Percentiles rank a stretch among this genome's conserved stretches.
These are phyloP conservation scores for Bruguiera hainesii DNA, from an alignment of 441 rosid genomes.

Conservation along the genomic window DNA sequence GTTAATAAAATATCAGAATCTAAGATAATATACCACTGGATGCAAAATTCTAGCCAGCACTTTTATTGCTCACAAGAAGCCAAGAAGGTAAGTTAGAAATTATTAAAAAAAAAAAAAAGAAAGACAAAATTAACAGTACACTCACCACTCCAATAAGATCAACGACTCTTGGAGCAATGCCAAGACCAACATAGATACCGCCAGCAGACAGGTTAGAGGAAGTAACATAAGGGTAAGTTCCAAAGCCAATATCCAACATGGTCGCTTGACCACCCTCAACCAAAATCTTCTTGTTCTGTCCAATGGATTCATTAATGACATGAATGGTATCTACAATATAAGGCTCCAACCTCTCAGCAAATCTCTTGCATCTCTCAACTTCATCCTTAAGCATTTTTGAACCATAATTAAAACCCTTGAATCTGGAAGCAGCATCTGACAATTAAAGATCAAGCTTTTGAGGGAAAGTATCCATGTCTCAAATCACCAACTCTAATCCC, in stretches of 20 bases:
- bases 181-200: conserved; percentile 92
- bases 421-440: conserved; percentile 78
- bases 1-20: too few species aligned
- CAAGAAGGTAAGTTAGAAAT: background rate
- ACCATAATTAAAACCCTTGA: conserved; percentile 57
- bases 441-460: conserved; percentile 76
- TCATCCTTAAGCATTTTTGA: conserved; percentile 76
- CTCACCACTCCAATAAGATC: conserved; percentile 94
- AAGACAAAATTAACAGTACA: conserved; percentile 9
- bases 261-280: conserved; percentile 99
- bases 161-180: conserved; percentile 82
- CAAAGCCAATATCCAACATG: conserved; percentile 92
- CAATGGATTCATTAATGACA: conserved; percentile 73
- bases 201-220: conserved; percentile 98
- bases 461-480: conserved; percentile 84
- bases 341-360: conserved; percentile 87
- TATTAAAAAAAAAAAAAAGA: background rate
- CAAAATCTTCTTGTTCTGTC: conserved; percentile 70
- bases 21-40: too few species aligned
- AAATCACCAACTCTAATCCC: conserved; percentile 91
- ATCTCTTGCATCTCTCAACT: conserved; percentile 84
- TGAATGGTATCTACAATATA: conserved; percentile 79
- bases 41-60: too few species aligned
- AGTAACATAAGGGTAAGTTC: conserved; percentile 97
- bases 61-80: too few species aligned